Percentiles rank a stretch among this genome's conserved stretches.
These are phyloP conservation scores for Auricularia auricula-judae DNA, from an alignment of 768 basidiomycete genomes.

Conservation along the genomic window DNA sequence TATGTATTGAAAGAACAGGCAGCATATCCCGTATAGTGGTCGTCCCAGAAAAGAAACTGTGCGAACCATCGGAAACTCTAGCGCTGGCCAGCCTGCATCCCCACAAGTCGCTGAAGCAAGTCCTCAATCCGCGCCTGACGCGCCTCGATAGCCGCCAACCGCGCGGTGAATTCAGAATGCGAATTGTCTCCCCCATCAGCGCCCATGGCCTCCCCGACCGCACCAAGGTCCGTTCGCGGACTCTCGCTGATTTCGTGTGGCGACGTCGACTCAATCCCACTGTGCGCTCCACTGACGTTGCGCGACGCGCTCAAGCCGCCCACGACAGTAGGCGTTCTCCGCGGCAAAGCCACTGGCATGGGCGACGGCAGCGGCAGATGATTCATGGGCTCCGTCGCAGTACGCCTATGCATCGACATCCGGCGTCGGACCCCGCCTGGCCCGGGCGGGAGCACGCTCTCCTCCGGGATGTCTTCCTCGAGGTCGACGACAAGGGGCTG, in stretches of 20 bases:
- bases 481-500: constrained; percentile 49
- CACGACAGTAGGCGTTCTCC: background rate
- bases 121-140: constrained; percentile 39
- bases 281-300: background rate
- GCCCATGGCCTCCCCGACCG: constrained; percentile 8
- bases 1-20: too few species aligned
- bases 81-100: background rate
- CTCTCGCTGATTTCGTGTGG: constrained; percentile 5
- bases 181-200: constrained; percentile 15
- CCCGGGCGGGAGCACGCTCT: constrained; percentile 14
- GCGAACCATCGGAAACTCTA: background rate
- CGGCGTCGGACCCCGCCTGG: constrained; percentile 30
- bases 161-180: constrained; percentile 19
- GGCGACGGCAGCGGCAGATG: background rate
- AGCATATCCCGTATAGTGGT: too few species aligned
- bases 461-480: constrained; percentile 27
- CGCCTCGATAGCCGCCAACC: constrained; percentile 31
- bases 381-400: background rate
- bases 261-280: constrained; percentile 5
- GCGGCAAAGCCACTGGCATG: background rate
- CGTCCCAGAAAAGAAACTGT: too few species aligned
- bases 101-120: constrained; percentile 18
- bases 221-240: background rate
- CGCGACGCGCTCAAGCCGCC: background rate
- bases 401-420: constrained; percentile 22